These are phyloP conservation scores for Coleophoma eucalyptorum DNA, from an alignment of 2,329 filamentous ascomycete species.

Conservation along the genomic window DNA sequence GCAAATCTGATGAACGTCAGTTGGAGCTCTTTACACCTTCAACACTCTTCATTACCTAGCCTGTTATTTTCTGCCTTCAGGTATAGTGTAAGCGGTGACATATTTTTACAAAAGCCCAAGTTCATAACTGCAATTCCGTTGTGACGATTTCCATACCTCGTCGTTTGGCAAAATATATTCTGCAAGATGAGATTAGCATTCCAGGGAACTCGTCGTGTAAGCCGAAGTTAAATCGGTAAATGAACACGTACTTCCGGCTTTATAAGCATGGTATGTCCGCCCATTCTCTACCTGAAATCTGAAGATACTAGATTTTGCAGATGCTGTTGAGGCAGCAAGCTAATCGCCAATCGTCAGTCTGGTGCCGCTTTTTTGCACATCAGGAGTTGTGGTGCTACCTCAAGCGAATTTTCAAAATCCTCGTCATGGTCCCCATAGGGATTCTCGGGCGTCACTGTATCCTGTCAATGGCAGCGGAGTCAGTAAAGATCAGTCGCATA, in stretches of 20 bases:
- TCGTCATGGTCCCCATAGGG: neutral
- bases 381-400: neutral
- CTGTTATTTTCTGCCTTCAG: neutral
- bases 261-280: constrained; percentile 5
- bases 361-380: too few relatives aligned
- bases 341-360: neutral
- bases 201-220: neutral
- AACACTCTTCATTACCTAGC: neutral
- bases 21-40: neutral
- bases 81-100: neutral
- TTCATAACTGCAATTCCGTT: neutral
- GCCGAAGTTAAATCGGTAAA: neutral
- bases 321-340: constrained; percentile 3
- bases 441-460: neutral
- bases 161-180: constrained; percentile 5
- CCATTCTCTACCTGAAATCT: constrained; percentile 5
- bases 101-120: neutral
- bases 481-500: neutral
- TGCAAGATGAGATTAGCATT: neutral
- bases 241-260: neutral
- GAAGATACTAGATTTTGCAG: constrained; percentile 6
- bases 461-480: neutral
- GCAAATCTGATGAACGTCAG: constrained; percentile 1
- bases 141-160: neutral
- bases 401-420: neutral